A percentile compares a stretch with the other conserved stretches of the same genome.
phyloP scores from a whole-genome alignment of 2,329 filamentous ascomycete species.

The Dothideomycetes sp. region DNA sequence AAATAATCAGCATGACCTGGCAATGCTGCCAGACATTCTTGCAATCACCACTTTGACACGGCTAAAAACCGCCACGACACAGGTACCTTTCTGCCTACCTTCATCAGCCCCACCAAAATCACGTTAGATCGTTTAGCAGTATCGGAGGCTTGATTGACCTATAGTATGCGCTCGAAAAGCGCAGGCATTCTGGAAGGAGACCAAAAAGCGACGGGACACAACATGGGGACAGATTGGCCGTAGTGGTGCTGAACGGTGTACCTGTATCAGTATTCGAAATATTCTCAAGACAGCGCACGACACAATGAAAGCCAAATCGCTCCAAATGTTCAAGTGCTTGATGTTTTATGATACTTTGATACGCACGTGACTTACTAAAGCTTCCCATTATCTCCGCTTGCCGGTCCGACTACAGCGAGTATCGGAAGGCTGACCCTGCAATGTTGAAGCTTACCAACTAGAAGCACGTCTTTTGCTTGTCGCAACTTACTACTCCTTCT shows the following conservation, averaged over 20 bases:
- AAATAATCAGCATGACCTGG: slow-evolving; percentile 12
- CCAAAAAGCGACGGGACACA: not conserved
- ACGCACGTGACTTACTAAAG: too few relatives aligned
- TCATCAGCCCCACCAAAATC: too few relatives aligned
- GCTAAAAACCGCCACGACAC: not conserved
- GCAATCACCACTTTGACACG: not conserved
- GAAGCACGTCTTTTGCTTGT: too few relatives aligned
- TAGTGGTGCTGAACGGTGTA: too few relatives aligned
- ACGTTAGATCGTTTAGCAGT: too few relatives aligned
- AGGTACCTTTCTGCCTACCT: not conserved
- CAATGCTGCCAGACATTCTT: not conserved
- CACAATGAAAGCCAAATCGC: not conserved
- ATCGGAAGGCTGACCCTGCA: not conserved
- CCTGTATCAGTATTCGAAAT: not conserved
- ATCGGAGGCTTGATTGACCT: too few relatives aligned
- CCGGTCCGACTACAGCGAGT: not conserved
- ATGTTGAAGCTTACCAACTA: not conserved
- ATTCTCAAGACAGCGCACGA: not conserved
- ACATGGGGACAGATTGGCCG: not conserved
- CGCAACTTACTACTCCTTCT: not conserved
- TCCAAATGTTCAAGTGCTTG: not conserved
- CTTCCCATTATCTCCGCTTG: not conserved
- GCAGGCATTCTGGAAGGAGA: not conserved
- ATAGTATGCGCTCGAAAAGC: too few relatives aligned
- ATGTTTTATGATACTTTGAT: too few relatives aligned